Evolutionary conservation across 257 asterid species (phyloP).

Genomic region (Solanum habrochaites): DNA sequence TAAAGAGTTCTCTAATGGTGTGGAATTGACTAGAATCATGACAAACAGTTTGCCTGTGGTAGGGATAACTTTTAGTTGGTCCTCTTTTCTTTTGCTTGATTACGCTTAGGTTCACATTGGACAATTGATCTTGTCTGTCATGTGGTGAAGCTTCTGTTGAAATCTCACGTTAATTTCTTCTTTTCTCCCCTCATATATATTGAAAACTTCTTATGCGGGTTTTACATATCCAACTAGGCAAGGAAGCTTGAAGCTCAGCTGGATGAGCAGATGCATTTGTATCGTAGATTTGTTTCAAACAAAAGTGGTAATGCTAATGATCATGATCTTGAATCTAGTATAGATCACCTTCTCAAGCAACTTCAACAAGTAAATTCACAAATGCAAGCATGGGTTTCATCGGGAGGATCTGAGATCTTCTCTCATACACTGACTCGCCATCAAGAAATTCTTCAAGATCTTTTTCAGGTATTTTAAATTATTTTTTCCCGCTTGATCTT

Average conservation of each 20-base stretch:
- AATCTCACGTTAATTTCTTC: neutral
- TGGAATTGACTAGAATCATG: neutral
- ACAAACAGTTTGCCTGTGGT: neutral
- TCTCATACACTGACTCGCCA: constrained; percentile 96
- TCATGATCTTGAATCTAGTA: constrained; percentile 65
- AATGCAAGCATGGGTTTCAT: constrained; percentile 98
- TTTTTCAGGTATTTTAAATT: constrained; percentile 48
- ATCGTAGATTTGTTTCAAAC: constrained; percentile 63
- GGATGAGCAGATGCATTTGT: constrained; percentile 91
- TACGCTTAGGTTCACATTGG: neutral
- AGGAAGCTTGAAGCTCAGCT: constrained; percentile 89
- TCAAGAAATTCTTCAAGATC: constrained; percentile 95
- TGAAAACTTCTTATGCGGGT: neutral
- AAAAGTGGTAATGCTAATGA: constrained; percentile 49
- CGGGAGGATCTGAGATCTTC: constrained; percentile 92
- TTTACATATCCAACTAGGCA: constrained; percentile 38
- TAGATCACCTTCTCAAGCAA: constrained; percentile 74
- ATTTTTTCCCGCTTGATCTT: neutral
- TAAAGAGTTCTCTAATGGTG: neutral
- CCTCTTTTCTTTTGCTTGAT: neutral
- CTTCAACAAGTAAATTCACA: constrained; percentile 77
- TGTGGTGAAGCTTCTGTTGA: neutral
- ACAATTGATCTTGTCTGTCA: neutral
- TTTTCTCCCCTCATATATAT: neutral
- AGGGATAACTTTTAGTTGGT: neutral